A percentile compares a stretch with the other conserved stretches of the same genome.
Conservation (phyloP, 163 green algal species). For the Trebouxiophyceae sp. region DNA sequence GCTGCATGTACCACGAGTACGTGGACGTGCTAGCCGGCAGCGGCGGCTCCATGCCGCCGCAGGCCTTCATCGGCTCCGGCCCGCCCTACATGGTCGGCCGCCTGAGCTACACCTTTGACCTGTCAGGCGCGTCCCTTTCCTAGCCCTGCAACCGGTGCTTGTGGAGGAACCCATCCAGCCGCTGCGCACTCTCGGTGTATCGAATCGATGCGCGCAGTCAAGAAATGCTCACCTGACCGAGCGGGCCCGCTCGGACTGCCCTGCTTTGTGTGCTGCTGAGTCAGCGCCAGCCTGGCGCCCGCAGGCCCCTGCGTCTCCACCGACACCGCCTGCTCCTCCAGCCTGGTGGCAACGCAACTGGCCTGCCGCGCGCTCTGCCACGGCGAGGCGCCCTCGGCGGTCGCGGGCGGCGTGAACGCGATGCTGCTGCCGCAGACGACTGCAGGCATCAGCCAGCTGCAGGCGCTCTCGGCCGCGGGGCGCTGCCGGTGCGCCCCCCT, state of each 20-base stretch:
- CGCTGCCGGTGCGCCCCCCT: constrained; percentile 59
- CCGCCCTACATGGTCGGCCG: constrained; percentile 39
- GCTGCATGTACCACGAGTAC: constrained; percentile 45
- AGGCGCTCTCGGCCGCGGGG: constrained; percentile 41
- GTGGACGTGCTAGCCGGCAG: constrained; percentile 19
- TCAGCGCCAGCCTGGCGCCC: background rate
- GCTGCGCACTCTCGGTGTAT: no score
- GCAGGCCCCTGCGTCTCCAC: constrained; percentile 44
- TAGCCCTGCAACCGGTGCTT: no score
- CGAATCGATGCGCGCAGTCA: no score
- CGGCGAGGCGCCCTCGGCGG: constrained; percentile 9
- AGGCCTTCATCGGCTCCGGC: constrained; percentile 31
- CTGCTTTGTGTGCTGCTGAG: constrained; percentile 39
- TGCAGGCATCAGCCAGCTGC: constrained; percentile 37
- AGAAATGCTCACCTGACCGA: no score
- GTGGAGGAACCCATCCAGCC: no score
- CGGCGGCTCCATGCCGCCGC: constrained; percentile 21
- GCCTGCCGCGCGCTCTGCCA: constrained; percentile 31
- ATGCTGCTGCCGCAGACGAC: constrained; percentile 32
- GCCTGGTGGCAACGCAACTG: constrained; percentile 57
- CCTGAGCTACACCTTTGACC: constrained; percentile 65
- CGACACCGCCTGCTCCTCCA: constrained; percentile 80
- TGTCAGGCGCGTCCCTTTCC: constrained; percentile 13
- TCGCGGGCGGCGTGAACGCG: constrained; percentile 53
- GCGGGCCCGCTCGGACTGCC: no score